Percentiles rank a stretch among this genome's conserved stretches.
phyloP scores from a whole-genome alignment of 441 rosid genomes.

The Euphorbia celastroides region DNA sequence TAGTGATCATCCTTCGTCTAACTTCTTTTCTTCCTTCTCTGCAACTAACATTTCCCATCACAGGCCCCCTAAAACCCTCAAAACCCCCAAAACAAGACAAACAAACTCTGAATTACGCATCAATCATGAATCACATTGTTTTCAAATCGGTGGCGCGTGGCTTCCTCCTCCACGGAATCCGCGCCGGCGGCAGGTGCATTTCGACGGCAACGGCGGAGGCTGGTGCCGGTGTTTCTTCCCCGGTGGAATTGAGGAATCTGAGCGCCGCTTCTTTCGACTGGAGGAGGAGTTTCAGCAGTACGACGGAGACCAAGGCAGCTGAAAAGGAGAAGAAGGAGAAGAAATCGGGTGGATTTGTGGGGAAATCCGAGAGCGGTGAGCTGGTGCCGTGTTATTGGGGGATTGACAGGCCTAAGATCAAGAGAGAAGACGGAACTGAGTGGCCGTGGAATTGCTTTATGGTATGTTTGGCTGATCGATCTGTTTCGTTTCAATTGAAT shows the following conservation, averaged over 20 bases:
- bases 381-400: slow-evolving; percentile 61
- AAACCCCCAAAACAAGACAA: too few species aligned
- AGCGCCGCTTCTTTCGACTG: slow-evolving; percentile 9
- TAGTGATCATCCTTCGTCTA: too few species aligned
- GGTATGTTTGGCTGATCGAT: slow-evolving; percentile 45
- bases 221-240: background rate
- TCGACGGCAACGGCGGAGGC: background rate
- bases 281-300: slow-evolving; percentile 35
- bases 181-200: background rate
- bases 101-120: background rate
- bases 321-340: slow-evolving; percentile 11
- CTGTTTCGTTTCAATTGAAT: background rate
- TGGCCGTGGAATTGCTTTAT: slow-evolving; percentile 78
- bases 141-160: slow-evolving; percentile 4
- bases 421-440: slow-evolving; percentile 61
- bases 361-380: background rate
- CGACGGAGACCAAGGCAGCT: slow-evolving; percentile 16
- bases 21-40: too few species aligned
- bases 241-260: background rate
- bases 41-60: too few species aligned
- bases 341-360: slow-evolving; percentile 13
- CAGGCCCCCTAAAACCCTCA: too few species aligned
- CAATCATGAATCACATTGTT: background rate
- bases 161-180: background rate
- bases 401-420: slow-evolving; percentile 44